Evolutionary conservation across 345 rosid species (phyloP), one percentile per base, ranked within the genome.

Genomic region (Toxicodendron radicans): DNA sequence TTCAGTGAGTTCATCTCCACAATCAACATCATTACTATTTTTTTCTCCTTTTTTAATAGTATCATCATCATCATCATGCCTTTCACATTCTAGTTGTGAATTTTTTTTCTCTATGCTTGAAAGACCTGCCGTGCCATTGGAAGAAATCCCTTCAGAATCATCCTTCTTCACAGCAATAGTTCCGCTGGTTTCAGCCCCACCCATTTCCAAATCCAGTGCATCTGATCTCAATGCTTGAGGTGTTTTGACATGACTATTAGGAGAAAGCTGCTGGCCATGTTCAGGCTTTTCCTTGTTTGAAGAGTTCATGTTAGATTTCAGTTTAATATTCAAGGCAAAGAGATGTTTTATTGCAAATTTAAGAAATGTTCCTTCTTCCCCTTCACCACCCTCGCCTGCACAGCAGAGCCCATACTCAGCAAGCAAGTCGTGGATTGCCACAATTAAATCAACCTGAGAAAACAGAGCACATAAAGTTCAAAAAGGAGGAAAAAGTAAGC

Each of bases 331-430:
- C 86, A 95, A 87, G 66, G 91, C 93, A 77, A 95, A 81, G 51
- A 95, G 93, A 87, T 91, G 97, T 81, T 95, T 93, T 78, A 95
- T 91, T 46, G 95, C 95, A 86, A 93, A 93, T 80, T 87, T 93
- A 77, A 95, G 98, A 88, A 90, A 95, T 58, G 89, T 68, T 73
- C 97, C 98, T 83, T 91, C 97, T 86, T 91, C 97, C 66, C 93
- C 96, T 74, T 84, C 90, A 20, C 87, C 80, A 72, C 86, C 88
- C 75, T 87, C 85, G 65, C 96, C 91, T 64, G 85, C 93, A 81
- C 99, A 93, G 82, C 99, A 95, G 63, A 95, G 86, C 74, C 97
- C 99, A 83, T 86, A 87, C 78, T 93, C 93, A 78, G 99, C 96
- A 75, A 95, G 93, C 90, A 91, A 86, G 77, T 93, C 88, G 80